Evolutionary conservation across 768 basidiomycete species (phyloP).

Genomic region (Mycena chlorophos): DNA sequence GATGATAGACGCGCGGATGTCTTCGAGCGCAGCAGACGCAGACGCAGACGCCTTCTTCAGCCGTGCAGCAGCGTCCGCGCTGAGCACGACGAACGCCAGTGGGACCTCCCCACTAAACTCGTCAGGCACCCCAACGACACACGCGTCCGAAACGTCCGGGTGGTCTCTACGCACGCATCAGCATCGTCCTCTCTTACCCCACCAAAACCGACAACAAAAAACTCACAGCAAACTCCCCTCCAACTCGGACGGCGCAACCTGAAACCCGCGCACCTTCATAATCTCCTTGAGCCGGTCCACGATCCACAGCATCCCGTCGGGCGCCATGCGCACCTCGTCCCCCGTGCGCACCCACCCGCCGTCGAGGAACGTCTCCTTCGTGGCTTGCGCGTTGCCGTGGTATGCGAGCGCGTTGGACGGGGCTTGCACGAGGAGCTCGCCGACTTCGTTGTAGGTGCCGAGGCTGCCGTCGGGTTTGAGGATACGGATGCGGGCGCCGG

Average conservation of each 20-base stretch:
- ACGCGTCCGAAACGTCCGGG: constrained; percentile 55
- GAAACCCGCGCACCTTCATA: constrained; percentile 54
- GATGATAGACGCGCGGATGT: constrained; percentile 46
- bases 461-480: constrained; percentile 58
- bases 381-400: constrained; percentile 59
- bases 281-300: constrained; percentile 65
- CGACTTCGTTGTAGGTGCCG: constrained; percentile 56
- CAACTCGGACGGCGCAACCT: constrained; percentile 72
- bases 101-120: constrained; percentile 57
- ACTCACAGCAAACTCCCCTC: constrained; percentile 37
- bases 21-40: constrained; percentile 22
- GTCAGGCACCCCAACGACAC: constrained; percentile 65
- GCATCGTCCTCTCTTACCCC: background rate
- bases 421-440: constrained; percentile 57
- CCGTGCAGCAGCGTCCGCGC: constrained; percentile 36
- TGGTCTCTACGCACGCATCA: constrained; percentile 54
- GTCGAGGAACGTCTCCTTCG: constrained; percentile 65
- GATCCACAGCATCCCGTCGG: constrained; percentile 58
- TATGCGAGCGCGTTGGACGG: constrained; percentile 61
- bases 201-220: background rate
- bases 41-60: constrained; percentile 25
- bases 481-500: constrained; percentile 55
- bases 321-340: constrained; percentile 58
- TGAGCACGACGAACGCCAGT: constrained; percentile 61
- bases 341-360: constrained; percentile 75